Evolutionary conservation across 176 grass and related monocot genomes (phyloP), one percentile per base, ranked within the genome.

Genomic region (Rhynchospora breviuscula): DNA sequence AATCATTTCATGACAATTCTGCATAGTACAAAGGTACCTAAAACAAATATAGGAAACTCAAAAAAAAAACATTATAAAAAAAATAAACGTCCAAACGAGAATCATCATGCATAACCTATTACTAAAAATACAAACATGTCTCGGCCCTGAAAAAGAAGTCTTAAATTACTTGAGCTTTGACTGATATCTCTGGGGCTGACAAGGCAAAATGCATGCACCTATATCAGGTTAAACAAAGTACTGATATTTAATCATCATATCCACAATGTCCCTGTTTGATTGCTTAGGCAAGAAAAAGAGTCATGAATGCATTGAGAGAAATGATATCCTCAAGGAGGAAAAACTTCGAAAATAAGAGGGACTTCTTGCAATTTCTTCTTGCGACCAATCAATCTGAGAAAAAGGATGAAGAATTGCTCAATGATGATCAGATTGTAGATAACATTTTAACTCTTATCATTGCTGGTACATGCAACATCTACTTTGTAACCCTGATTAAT

Each of bases 361-460:
- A 97, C 85, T 94, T 97, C 44, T 89, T 97, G 61, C 91, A 97
- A 54, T 62, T 19, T 87, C 87, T 97, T 63, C 61, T 92, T 59
- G n/a, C 52, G 43, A 87, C 53, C 35, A 58, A 72, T 52, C 74
- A 87, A 80, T 87, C 84, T 1, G 15, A 35, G 6, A 58, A n/a
- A 82, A 66, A 3, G 19, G 40, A 53, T 40, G 75, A 77, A 8
- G 89, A 91, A 77, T 12, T 81, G 22, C 40, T 89, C 29, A 89
- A 84, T 4, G 95, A 98, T 45, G 82, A 92, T 46, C 95, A 93
- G 79, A 94, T 98, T 62, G 15, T 84, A 14, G 95, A 98, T 7
- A 98, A 98, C 85, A 94, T 98, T 53, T 82, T 98, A 66, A 94
- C 95, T 59, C 90, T 98, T 51, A 93, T 98, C 71, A 98, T 98